phyloP scores from a whole-genome alignment of 352 stramenopile genomes.

The Phytophthora rubi region DNA sequence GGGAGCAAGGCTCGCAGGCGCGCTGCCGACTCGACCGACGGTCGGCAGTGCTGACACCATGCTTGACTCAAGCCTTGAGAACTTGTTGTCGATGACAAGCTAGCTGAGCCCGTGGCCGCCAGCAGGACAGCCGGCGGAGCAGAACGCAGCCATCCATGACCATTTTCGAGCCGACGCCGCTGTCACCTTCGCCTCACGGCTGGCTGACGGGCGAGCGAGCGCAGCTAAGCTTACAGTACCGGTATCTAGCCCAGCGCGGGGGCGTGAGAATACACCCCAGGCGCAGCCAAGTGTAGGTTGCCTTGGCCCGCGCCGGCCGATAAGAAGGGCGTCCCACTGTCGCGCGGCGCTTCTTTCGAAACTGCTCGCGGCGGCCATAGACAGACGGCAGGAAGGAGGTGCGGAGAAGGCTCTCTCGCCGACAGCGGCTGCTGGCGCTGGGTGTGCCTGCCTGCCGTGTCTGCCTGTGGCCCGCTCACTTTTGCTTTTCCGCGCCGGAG shows the following conservation, averaged over 20 bases:
- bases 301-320: constrained; percentile 4
- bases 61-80: no score
- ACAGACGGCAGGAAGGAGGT: constrained; percentile 24
- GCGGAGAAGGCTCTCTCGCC: constrained; percentile 8
- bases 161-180: background rate
- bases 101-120: background rate
- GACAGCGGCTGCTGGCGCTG: background rate
- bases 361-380: constrained; percentile 40
- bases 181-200: no score
- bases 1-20: no score
- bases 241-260: background rate
- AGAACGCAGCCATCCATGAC: background rate
- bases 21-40: no score
- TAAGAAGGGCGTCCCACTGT: constrained; percentile 22
- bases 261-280: background rate
- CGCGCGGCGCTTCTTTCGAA: constrained; percentile 37
- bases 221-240: no score
- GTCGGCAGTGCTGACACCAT: no score
- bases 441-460: constrained; percentile 5
- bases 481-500: constrained; percentile 37
- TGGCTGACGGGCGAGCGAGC: background rate
- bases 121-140: background rate
- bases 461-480: constrained; percentile 34
- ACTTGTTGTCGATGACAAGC: background rate
- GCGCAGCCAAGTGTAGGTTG: constrained; percentile 3